Evolutionary conservation across 768 basidiomycete species (phyloP).

Genomic region (Boletus patriciae): DNA sequence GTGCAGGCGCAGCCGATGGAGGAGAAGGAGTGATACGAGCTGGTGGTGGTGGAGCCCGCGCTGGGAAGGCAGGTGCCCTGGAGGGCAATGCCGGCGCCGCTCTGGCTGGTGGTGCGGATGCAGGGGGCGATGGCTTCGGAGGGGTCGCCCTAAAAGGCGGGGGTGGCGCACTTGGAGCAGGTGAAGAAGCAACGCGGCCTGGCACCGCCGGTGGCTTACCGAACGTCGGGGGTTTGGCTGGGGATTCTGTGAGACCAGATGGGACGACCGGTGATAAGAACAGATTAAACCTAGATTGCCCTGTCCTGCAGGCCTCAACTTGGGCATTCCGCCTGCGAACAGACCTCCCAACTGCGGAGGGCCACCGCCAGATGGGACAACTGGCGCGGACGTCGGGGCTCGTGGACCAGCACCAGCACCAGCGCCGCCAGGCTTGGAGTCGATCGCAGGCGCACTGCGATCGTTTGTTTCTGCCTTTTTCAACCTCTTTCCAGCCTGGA

Average conservation of each 20-base stretch:
- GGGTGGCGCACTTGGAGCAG: conserved; percentile 26
- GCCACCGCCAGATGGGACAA: conserved; percentile 37
- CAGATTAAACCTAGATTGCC: conserved; percentile 49
- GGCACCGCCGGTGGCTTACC: conserved; percentile 70
- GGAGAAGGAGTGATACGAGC: conserved; percentile 34
- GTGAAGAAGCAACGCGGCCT: conserved; percentile 41
- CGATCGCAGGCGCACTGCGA: conserved; percentile 66
- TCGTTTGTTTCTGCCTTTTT: conserved; percentile 86
- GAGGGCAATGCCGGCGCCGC: conserved; percentile 38
- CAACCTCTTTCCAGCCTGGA: conserved; percentile 77
- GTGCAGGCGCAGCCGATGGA: conserved; percentile 20
- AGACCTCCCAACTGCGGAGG: conserved; percentile 82
- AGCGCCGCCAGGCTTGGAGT: conserved; percentile 44
- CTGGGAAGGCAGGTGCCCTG: conserved; percentile 43
- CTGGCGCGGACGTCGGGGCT: conserved; percentile 20
- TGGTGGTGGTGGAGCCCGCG: conserved; percentile 46
- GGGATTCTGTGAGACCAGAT: conserved; percentile 9
- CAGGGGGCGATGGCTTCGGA: conserved; percentile 30
- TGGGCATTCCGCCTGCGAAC: conserved; percentile 92
- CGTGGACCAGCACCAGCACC: conserved; percentile 39
- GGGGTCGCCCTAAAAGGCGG: conserved; percentile 34
- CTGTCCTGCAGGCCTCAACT: conserved; percentile 78
- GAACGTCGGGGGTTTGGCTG: conserved; percentile 62
- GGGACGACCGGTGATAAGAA: conserved; percentile 4
- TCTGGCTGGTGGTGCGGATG: conserved; percentile 38